Base-by-base conservation (phyloP, 2,329 filamentous ascomycete species). In the Fusarium siculi region DNA sequence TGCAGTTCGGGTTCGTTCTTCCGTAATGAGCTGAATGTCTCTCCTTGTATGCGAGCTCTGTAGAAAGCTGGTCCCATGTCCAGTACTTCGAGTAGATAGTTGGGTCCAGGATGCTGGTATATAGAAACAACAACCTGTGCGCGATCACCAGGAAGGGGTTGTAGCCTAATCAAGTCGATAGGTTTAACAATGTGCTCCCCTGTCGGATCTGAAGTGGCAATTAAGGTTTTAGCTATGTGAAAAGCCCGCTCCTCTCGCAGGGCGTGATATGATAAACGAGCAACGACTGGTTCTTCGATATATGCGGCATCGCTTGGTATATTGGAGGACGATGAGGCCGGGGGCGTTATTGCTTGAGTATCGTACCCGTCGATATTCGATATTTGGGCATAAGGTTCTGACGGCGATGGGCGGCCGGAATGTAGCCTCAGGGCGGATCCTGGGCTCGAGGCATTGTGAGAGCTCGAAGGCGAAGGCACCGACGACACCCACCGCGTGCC, bases 161-260 rank as follows among this genome's bases (percentile, higher is more conserved):
- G 87, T 11, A 98, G 84, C 34, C 93, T 89, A 63, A 96, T 86
- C 46, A 97, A 87, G 72, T 97, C 94, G 62, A 98, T 85, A 2
- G 95, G 94, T 66, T 90, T 92, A 43, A 94, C 89, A 67, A 96
- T 95, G 79, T 97, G 93, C 63, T 90, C 87, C 70, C 90, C 92
- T 28, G 91, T 85, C 2, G 92, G 92, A 79, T 97, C 94, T 32
- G 90, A 91, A 19, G 91, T 90, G 62, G 89, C 86, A 43, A 91
- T 90, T 54, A 97, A 86, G 67, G 87, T 90, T 81, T 93, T 94
- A 78, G 92, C 90, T 74, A 96, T 93, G 76, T 97, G 93, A 78
- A 93, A 98, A 64, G 96, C 92, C 70, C 95, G 88, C 84, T 98
- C 95, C 75, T 98, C 90, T 12, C 95, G 91, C 58, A 97, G 85